Base-by-base conservation (phyloP, 441 rosid genomes). In the Raphanus hybrid region DNA sequence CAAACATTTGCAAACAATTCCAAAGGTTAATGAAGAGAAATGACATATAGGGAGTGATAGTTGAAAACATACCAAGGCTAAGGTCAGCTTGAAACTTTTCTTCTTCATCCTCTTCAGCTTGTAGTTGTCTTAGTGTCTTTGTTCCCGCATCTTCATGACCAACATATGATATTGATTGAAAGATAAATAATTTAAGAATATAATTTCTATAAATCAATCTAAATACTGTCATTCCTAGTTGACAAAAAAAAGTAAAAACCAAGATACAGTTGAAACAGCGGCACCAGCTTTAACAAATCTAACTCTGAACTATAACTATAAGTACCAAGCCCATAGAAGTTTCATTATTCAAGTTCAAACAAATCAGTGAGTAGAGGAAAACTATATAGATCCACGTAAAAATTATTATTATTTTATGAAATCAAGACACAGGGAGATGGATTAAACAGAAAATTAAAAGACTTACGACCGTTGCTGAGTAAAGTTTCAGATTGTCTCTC, bases 1-100 rank as follows among this genome's bases (percentile, higher is more conserved):
- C 7, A 65, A 12, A 34, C 41, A 23, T 55, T 75, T 20, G 43
- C 15, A 68, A 77, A n/a, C 57, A 29, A 61, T 29, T 6, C 5
- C n/a, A 27, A 65, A 66, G 32, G 63, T 54, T 64, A 76, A 50
- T 45, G 32, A 6, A 35, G 52, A 27, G 75, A 55, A 74, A 2
- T 15, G 23, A 52, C 6, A 14, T 6, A 27, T 15, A 55, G 12
- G 8, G 23, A 73, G 34, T 70, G 60, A 82, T 34, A 60, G 43
- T 60, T 66, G 64, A 26, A 75, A 55, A 67, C 70, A 48, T 89
- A 95, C 99, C 99, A 69, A 95, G 96, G 83, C 98, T 78, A 61
- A 91, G 88, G 85, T 95, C 98, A 80, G 98, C 93, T 82, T 95
- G 99, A 83, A 91, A 95, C 74, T 93, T 87, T 84, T 91, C 94